Conservation (phyloP, 176 grass and related monocot species). For the Oryza meyeriana region DNA sequence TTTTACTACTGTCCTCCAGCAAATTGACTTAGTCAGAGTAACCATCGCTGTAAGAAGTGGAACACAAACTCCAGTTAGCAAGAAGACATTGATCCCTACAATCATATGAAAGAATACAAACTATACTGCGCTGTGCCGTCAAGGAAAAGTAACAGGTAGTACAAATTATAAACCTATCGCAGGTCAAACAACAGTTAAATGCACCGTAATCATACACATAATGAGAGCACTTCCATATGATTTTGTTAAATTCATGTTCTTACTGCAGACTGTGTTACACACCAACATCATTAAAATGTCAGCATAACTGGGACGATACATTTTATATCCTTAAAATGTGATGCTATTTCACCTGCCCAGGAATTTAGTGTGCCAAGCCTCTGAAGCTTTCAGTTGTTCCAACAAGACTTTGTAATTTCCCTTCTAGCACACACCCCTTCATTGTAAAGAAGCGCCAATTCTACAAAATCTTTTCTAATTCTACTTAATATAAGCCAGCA, state of each 20-base stretch:
- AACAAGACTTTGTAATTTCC: not conserved
- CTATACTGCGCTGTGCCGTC: not conserved
- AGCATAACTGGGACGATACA: not conserved
- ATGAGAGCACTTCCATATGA: not conserved
- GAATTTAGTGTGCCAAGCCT: not conserved
- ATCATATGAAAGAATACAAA: slow-evolving; percentile 11
- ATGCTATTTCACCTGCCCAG: not conserved
- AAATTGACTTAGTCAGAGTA: slow-evolving; percentile 71
- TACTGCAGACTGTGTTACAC: not conserved
- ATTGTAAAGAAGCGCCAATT: not conserved
- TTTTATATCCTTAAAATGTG: not conserved
- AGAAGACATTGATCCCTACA: slow-evolving; percentile 10
- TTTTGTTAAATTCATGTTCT: not conserved
- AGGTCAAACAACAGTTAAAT: not conserved
- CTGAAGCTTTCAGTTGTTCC: not conserved
- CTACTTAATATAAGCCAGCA: not conserved
- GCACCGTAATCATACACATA: not conserved
- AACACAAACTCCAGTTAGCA: slow-evolving; percentile 31
- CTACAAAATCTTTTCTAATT: not conserved
- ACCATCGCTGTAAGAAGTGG: slow-evolving; percentile 63
- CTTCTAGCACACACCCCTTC: not conserved
- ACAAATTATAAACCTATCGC: not conserved
- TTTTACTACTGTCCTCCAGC: slow-evolving; percentile 79
- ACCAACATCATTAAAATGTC: slow-evolving; percentile 9
- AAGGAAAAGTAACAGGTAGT: not conserved